Base-by-base conservation (phyloP, 441 rosid species). In the Isatis lusitanica region DNA sequence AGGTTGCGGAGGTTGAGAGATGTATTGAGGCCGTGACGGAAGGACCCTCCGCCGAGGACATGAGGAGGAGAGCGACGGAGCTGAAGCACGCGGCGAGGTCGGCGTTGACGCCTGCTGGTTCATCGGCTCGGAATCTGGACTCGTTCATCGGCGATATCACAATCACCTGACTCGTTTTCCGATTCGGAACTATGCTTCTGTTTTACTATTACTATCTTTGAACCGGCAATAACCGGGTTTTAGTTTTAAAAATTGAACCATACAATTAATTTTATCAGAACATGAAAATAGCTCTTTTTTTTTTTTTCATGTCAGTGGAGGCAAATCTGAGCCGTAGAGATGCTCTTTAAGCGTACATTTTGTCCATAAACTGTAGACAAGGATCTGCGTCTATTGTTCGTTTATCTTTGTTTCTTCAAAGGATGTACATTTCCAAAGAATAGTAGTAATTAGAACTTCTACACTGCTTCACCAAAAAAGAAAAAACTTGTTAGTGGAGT, bases 31-130 rank as follows among this genome's bases (percentile, higher is more conserved):
- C 74, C 33, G 73, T 79, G n/a, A 75, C 60, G 28, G 77, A 75
- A 4, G 85, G 81, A 16, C 46, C 52, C 0, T 12, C 6, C 38
- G 70, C 82, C 0, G 43, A 8, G 6, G 68, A 71, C 26, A 77
- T 86, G 82, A 82, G 69, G 77, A 75, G 8, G 68, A 85, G 74
- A 69, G 85, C 84, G 3, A 3, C 62, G 59, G 78, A 79, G 59
- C 71, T 82, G 76, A 80, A 75, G 62, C 65, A 42, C 2, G 77
- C 55, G 3, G 86, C 87, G 2, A 77, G 53, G 47, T 77, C 11
- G 36, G 83, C 90, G 9, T 8, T 82, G 50, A 77, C 71, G 7
- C 53, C 51, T 10, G 87, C 79, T 40, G 88, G 90, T 8, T 83
- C 85, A 13, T 85, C 85, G 0, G 56, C 75, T 71, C 39, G 9